A percentile compares a stretch with the other conserved stretches of the same genome.
Evolutionary conservation across 768 basidiomycete species (phyloP).

Genomic region (Lactifluus volemus): DNA sequence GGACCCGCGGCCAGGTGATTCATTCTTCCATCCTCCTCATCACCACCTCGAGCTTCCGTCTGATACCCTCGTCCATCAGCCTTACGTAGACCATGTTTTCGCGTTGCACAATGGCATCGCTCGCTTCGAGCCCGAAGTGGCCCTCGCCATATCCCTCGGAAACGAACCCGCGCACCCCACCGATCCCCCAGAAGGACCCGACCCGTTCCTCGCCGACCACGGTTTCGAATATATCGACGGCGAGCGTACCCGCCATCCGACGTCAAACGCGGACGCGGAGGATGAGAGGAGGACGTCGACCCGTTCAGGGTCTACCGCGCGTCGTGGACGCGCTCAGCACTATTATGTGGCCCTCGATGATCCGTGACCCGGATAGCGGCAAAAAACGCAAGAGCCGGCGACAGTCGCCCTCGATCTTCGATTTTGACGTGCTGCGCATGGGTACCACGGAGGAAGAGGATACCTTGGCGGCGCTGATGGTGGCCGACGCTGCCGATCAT

Average conservation of each 20-base stretch:
- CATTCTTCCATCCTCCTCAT: too few species aligned
- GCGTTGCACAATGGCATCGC: constrained; percentile 40
- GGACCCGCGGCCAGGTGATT: constrained; percentile 54
- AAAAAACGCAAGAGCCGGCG: constrained; percentile 21
- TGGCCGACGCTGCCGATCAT: constrained; percentile 22
- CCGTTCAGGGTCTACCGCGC: constrained; percentile 44
- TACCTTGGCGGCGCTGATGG: constrained; percentile 27
- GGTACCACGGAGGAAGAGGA: constrained; percentile 24
- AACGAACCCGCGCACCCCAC: constrained; percentile 22
- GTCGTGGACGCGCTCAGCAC: constrained; percentile 76
- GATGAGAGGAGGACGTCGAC: background rate
- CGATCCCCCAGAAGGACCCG: constrained; percentile 36
- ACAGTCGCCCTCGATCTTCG: constrained; percentile 25
- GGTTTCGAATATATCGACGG: constrained; percentile 77
- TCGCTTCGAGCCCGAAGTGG: constrained; percentile 58
- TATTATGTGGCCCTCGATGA: constrained; percentile 84
- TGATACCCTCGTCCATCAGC: constrained; percentile 28
- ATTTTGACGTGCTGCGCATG: constrained; percentile 15
- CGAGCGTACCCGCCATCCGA: constrained; percentile 20
- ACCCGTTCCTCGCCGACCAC: constrained; percentile 55
- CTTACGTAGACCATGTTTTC: constrained; percentile 48
- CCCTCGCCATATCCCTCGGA: constrained; percentile 54
- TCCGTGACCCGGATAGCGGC: constrained; percentile 29
- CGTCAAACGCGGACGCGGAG: background rate
- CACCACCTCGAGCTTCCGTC: background rate